phyloP scores from a whole-genome alignment of 2,329 filamentous ascomycete species.

The Cercospora beticola region DNA sequence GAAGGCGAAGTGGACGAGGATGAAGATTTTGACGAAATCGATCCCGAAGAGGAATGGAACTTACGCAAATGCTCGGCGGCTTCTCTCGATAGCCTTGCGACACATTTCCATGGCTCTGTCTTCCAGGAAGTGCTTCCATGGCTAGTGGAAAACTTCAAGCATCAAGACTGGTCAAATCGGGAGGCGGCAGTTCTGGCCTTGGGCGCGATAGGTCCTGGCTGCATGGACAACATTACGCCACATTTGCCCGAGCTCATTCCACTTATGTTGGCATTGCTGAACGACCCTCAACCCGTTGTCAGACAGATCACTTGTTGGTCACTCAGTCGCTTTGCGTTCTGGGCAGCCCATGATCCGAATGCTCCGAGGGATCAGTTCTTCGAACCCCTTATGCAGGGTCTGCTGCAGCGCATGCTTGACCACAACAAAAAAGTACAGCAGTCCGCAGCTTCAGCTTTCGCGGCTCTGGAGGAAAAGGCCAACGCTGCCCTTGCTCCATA shows the following conservation, averaged over 20 bases:
- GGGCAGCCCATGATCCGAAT: constrained; percentile 76
- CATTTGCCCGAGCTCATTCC: constrained; percentile 88
- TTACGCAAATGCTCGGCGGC: constrained; percentile 95
- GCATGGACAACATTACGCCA: constrained; percentile 83
- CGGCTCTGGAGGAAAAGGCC: constrained; percentile 91
- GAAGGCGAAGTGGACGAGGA: constrained; percentile 85
- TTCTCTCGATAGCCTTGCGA: constrained; percentile 88
- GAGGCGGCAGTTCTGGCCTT: constrained; percentile 93
- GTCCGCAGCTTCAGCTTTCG: constrained; percentile 91
- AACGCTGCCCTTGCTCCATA: constrained; percentile 79
- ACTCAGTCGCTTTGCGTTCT: constrained; percentile 85
- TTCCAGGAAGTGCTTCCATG: constrained; percentile 93
- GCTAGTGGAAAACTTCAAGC: constrained; percentile 82
- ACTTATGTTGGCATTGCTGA: constrained; percentile 82
- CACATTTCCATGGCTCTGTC: constrained; percentile 81
- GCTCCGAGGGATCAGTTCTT: constrained; percentile 75
- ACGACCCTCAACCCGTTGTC: constrained; percentile 84
- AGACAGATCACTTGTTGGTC: constrained; percentile 98
- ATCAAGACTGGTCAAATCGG: constrained; percentile 84
- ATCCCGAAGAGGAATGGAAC: constrained; percentile 92
- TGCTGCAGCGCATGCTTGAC: constrained; percentile 91
- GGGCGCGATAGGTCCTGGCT: constrained; percentile 92
- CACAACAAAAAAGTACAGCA: constrained; percentile 98
- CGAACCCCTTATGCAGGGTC: constrained; percentile 94
- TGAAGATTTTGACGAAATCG: constrained; percentile 66